Conservation (phyloP, 768 basidiomycete species). For the Mycena vitilis region DNA sequence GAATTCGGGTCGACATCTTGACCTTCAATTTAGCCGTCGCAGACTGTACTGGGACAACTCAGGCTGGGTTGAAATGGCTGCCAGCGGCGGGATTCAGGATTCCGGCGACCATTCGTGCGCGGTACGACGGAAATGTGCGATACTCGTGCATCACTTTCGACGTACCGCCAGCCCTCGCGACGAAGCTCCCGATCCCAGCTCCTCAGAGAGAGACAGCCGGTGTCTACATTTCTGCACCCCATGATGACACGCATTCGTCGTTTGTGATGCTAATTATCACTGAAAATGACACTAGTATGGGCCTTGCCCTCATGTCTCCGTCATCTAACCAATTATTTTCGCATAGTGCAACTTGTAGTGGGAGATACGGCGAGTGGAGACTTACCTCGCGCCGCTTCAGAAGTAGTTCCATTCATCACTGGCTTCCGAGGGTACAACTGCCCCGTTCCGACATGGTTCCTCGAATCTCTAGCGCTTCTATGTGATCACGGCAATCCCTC, state of each 20-base stretch:
- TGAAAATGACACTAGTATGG: conserved; percentile 30
- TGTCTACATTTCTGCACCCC: conserved; percentile 10
- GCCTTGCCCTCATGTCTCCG: background rate
- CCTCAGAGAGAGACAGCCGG: background rate
- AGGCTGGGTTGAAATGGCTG: conserved; percentile 24
- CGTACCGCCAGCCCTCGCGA: conserved; percentile 16
- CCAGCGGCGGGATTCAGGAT: conserved; percentile 14
- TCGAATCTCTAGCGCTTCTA: conserved; percentile 23
- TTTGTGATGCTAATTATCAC: conserved; percentile 6
- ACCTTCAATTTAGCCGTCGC: background rate
- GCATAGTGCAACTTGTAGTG: conserved; percentile 15
- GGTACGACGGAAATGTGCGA: conserved; percentile 20
- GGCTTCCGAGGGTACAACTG: conserved; percentile 8
- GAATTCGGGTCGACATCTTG: background rate
- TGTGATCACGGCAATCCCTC: conserved; percentile 13
- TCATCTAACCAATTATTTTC: background rate
- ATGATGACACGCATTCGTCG: conserved; percentile 10
- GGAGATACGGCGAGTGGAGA: background rate
- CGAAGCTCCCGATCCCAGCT: conserved; percentile 20
- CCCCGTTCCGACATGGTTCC: conserved; percentile 16
- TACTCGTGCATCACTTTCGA: conserved; percentile 14
- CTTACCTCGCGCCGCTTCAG: conserved; percentile 3
- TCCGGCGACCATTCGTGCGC: background rate
- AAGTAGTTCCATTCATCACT: conserved; percentile 20
- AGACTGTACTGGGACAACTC: conserved; percentile 6